Evolutionary conservation across 2,329 filamentous ascomycete genomes (phyloP).

Genomic region (Claviceps arundinis): DNA sequence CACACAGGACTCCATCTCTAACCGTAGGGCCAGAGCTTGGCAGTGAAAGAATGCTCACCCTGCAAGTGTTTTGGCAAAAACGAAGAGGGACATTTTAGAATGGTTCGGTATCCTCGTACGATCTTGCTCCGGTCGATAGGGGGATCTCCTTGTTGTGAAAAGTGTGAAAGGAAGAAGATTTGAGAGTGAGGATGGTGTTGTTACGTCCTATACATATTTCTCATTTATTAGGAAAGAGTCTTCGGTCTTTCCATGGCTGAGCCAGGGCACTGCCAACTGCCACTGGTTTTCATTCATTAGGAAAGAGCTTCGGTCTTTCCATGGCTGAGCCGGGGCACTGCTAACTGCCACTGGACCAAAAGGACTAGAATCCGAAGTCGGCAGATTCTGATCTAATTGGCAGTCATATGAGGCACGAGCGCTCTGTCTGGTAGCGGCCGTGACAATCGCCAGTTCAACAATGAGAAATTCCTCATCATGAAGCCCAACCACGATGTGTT

Average conservation of each 20-base stretch:
- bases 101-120: constrained; percentile 16
- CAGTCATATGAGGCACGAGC: no score
- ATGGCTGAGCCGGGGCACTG: no score
- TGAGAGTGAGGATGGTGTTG: no score
- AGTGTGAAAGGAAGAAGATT: no score
- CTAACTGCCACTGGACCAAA: no score
- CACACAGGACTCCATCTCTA: background rate
- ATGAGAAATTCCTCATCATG: no score
- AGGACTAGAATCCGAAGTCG: no score
- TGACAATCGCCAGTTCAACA: no score
- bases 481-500: no score
- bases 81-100: constrained; percentile 70
- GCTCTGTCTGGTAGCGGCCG: no score
- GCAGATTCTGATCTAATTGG: no score
- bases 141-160: constrained; percentile 11
- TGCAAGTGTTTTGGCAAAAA: constrained; percentile 87
- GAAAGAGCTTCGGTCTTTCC: constrained; percentile 15
- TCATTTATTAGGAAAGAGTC: constrained; percentile 15
- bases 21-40: background rate
- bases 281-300: constrained; percentile 21
- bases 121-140: constrained; percentile 19
- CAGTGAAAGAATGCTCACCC: constrained; percentile 34
- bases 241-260: constrained; percentile 5
- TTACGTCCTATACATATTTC: constrained; percentile 21
- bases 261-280: no score